Conservation (phyloP, 305 asterid species). For the Plantago lanceolata region DNA sequence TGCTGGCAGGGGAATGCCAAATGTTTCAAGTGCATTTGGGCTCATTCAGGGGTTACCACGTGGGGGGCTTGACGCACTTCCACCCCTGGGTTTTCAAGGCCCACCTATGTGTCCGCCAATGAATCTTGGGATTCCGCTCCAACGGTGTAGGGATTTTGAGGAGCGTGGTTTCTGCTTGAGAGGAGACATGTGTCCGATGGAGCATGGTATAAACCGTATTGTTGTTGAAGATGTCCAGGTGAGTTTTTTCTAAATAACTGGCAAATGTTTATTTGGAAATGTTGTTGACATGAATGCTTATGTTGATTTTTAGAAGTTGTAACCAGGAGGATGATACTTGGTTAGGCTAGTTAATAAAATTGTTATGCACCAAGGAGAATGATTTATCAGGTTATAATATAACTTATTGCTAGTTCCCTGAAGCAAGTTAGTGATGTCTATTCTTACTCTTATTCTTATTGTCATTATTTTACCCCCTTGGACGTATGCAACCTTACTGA, state of each 20-base stretch:
- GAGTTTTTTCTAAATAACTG: constrained; percentile 21
- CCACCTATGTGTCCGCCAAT: constrained; percentile 58
- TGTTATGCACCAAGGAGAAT: too few species aligned
- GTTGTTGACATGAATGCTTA: constrained; percentile 18
- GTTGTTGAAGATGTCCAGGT: constrained; percentile 99
- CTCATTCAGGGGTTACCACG: constrained; percentile 72
- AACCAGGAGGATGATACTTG: not conserved
- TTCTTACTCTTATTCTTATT: too few species aligned
- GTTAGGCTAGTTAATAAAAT: not conserved
- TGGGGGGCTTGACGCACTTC: constrained; percentile 82
- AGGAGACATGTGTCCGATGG: constrained; percentile 99
- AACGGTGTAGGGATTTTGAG: constrained; percentile 94
- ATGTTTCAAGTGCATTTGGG: constrained; percentile 65
- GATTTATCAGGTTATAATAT: too few species aligned
- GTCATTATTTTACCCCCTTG: too few species aligned
- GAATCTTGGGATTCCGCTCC: constrained; percentile 68
- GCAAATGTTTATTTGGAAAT: constrained; percentile 10
- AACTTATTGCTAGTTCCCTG: too few species aligned
- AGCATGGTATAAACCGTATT: constrained; percentile 94
- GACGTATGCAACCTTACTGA: too few species aligned
- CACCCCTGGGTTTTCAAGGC: constrained; percentile 74
- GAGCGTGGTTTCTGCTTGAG: constrained; percentile 99
- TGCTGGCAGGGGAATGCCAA: constrained; percentile 73
- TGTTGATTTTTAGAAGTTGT: constrained; percentile 5
- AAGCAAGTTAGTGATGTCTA: too few species aligned